Evolutionary conservation across 331 rosid genomes (phyloP).

Genomic region (Quercus phellos): DNA sequence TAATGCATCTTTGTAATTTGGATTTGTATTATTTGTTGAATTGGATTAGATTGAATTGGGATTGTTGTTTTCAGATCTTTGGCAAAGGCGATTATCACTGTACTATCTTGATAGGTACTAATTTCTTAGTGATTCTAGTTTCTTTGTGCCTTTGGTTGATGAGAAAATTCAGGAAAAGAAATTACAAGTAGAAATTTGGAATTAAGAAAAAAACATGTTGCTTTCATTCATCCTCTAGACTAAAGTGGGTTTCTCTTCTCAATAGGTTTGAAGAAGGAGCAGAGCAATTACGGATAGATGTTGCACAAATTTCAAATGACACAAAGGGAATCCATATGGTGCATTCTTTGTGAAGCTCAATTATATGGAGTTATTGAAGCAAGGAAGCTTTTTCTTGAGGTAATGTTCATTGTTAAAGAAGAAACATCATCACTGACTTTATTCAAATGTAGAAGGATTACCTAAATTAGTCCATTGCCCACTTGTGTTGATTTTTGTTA

Average conservation of each 20-base stretch:
- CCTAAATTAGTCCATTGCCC: not conserved
- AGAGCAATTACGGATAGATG: conserved; percentile 53
- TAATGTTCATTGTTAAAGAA: not conserved
- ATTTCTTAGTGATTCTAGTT: conserved; percentile 2
- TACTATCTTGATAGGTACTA: conserved; percentile 78
- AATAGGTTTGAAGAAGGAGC: conserved; percentile 80
- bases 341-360: conserved; percentile 89
- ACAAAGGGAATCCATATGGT: conserved; percentile 91
- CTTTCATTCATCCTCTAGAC: not conserved
- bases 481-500: not conserved
- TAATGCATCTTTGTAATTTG: not conserved
- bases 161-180: not conserved
- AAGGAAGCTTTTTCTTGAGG: conserved; percentile 73
- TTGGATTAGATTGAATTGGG: conserved; percentile 15
- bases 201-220: not conserved
- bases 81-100: conserved; percentile 91
- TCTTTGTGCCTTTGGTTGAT: not conserved
- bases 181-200: not conserved
- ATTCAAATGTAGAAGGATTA: not conserved
- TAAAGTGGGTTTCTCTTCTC: not conserved
- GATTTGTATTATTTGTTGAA: conserved; percentile 7
- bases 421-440: not conserved
- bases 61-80: conserved; percentile 66
- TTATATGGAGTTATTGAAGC: conserved; percentile 74
- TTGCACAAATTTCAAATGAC: conserved; percentile 76